A percentile compares a stretch with the other conserved stretches of the same genome.
Conservation (phyloP, 371 early-diverging fungal genomes). For the Haplosporangium sp. region DNA sequence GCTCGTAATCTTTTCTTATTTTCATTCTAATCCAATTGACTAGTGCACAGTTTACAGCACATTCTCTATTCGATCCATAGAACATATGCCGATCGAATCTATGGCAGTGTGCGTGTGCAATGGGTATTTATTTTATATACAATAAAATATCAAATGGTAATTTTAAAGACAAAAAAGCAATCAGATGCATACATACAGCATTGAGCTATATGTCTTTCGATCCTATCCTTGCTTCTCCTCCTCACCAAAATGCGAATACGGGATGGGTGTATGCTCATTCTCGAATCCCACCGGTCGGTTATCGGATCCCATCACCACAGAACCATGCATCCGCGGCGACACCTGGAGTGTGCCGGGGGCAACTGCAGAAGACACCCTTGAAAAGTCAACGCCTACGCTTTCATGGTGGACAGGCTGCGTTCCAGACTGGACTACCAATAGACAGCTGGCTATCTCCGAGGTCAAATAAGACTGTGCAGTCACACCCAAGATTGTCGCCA, state of each 20-base stretch:
- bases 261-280: slow-evolving; percentile 1
- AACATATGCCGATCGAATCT: too few species aligned
- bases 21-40: too few species aligned
- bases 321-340: not conserved
- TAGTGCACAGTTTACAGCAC: too few species aligned
- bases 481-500: slow-evolving; percentile 15
- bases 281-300: slow-evolving; percentile 11
- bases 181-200: too few species aligned
- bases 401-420: not conserved
- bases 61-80: too few species aligned
- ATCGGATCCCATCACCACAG: not conserved
- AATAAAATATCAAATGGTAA: too few species aligned
- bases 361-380: slow-evolving; percentile 5
- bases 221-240: not conserved
- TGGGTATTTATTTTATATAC: too few species aligned
- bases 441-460: slow-evolving; percentile 25
- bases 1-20: too few species aligned
- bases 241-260: not conserved
- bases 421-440: slow-evolving; percentile 30
- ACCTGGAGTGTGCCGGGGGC: not conserved
- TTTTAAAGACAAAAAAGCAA: too few species aligned
- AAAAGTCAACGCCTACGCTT: not conserved
- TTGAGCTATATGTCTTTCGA: too few species aligned
- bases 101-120: too few species aligned
- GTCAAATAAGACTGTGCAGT: slow-evolving; percentile 18